These are phyloP conservation scores for Quercus cerris DNA, from an alignment of 306 rosid genomes.

Conservation along the genomic window DNA sequence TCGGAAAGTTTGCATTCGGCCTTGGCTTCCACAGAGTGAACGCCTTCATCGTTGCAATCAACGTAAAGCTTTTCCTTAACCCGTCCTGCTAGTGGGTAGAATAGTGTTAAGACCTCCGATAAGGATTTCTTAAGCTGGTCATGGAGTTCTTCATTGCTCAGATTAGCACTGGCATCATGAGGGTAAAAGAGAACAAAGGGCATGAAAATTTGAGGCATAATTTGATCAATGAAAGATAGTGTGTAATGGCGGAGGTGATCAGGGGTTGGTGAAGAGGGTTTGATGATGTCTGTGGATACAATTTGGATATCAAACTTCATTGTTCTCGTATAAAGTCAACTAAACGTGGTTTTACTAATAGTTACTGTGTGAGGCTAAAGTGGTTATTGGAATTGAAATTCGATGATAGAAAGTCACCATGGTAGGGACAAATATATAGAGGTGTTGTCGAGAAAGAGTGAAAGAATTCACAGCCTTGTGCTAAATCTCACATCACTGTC, in stretches of 20 bases:
- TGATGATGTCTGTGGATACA: slow-evolving; percentile 23
- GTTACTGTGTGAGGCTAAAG: too few relatives aligned
- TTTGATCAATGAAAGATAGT: slow-evolving; percentile 45
- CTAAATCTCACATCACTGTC: too few relatives aligned
- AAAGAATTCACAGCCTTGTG: too few relatives aligned
- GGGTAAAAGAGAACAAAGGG: slow-evolving; percentile 33
- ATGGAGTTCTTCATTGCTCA: not conserved
- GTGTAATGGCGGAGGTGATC: slow-evolving; percentile 18
- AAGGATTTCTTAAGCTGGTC: slow-evolving; percentile 17
- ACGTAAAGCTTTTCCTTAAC: slow-evolving; percentile 2
- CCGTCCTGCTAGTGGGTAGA: slow-evolving; percentile 27
- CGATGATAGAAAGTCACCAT: too few relatives aligned
- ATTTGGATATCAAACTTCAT: slow-evolving; percentile 20
- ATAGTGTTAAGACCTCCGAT: slow-evolving; percentile 16
- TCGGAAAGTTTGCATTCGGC: not conserved
- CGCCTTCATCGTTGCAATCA: slow-evolving; percentile 26
- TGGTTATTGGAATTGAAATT: too few relatives aligned
- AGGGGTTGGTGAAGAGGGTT: slow-evolving; percentile 41
- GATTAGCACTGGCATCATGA: not conserved
- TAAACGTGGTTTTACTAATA: too few relatives aligned
- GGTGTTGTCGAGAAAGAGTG: too few relatives aligned
- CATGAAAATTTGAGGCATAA: slow-evolving; percentile 30
- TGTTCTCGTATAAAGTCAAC: not conserved
- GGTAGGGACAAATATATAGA: too few relatives aligned
- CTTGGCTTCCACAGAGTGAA: slow-evolving; percentile 16